Base-by-base conservation (phyloP, 2,329 filamentous ascomycete genomes). In the Elsinoe fawcettii region DNA sequence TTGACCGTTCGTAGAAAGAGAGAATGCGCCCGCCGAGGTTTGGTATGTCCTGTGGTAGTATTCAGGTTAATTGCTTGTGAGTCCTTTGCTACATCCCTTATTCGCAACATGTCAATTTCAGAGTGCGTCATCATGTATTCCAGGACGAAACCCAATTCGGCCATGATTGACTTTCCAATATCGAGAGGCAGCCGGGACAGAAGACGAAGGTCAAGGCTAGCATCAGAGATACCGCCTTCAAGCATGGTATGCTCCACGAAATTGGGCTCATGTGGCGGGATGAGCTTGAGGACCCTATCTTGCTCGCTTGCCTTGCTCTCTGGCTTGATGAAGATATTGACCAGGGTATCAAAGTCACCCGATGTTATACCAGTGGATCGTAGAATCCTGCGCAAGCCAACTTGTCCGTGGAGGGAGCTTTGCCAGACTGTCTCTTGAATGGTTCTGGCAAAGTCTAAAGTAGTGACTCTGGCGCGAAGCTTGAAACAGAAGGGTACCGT, bases 1-100 rank as follows among this genome's bases (percentile, higher is more conserved):
- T 59, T 51, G 11, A 59, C 60, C 27, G 59, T 56, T 39, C 62
- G 46, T 3, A 55, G 57, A 41, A 67, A 55, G 8, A 65, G 58
- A 43, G n/a, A 18, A 22, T 43, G 39, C 11, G 39, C 39, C n/a
- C 16, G 16, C 11, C 11, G 39, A 8, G 18, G n/a, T 18, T 14
- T 9, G 11, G 39, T 18, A 43, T 43, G 9, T 6, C 5, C n/a
- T 20, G 5, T 8, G 4, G 1, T 16, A 3, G 39, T 5, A 1
- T 43, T 2, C 39, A 20, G 6, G 18, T 16, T 4, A 7, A 16
- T 14, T 8, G 11, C n/a, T 6, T 43, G 4, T 11, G 18, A 22
- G 11, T 16, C 18, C 20, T 18, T 43, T 9, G 39, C 16, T 9
- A 22, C 16, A 3, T 43, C 39, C 11, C 39, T 7, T 9, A 43